Conservation (phyloP, 148 eudicot genomes). For the Pouteria glomerata region DNA sequence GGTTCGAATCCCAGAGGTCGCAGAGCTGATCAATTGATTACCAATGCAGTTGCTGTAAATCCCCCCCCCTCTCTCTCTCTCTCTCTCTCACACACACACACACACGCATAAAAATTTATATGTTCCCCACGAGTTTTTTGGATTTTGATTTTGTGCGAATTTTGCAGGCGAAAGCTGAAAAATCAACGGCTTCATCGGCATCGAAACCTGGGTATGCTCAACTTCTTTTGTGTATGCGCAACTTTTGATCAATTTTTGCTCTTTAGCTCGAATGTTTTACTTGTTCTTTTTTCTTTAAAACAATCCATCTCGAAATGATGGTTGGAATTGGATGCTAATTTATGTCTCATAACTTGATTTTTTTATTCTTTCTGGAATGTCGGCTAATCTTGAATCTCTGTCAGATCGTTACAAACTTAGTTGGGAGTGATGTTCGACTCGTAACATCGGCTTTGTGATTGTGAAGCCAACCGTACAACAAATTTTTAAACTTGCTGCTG, state of each 20-base stretch:
- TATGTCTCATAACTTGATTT: too few species aligned
- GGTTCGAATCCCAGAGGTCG: constrained; percentile 21
- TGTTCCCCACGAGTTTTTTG: background rate
- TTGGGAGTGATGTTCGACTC: too few species aligned
- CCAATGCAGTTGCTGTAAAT: constrained; percentile 71
- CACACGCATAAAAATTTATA: too few species aligned
- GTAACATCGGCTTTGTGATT: too few species aligned
- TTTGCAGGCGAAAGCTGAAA: constrained; percentile 44
- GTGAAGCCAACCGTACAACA: too few species aligned
- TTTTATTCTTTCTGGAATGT: background rate
- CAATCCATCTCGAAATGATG: background rate
- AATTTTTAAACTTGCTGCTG: too few species aligned
- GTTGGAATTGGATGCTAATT: background rate
- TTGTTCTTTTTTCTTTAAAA: background rate
- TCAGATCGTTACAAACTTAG: too few species aligned
- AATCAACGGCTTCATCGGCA: constrained; percentile 31
- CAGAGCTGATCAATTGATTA: constrained; percentile 29
- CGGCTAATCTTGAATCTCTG: background rate
- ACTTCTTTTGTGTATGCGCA: constrained; percentile 5
- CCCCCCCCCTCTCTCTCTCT: background rate
- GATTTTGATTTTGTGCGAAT: constrained; percentile 1
- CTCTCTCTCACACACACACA: too few species aligned
- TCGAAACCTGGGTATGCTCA: constrained; percentile 53
- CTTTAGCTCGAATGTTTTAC: background rate
- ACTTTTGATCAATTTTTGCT: background rate